phyloP scores from a whole-genome alignment of 2,329 filamentous ascomycete species.

The Xylaria sp. region DNA sequence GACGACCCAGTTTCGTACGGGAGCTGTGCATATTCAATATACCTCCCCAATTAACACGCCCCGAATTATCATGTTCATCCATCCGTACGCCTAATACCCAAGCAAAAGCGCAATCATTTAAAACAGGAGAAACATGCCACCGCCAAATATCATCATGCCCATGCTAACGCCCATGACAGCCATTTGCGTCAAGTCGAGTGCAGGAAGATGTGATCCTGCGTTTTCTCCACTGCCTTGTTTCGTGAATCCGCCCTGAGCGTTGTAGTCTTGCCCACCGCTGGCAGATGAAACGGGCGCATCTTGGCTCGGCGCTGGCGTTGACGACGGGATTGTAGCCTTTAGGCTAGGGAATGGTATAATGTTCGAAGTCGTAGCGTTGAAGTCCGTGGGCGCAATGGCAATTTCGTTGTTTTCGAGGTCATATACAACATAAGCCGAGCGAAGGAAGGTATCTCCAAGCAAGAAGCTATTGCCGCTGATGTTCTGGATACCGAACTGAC shows the following conservation, averaged over 20 bases:
- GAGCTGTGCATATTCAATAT: background rate
- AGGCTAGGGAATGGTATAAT: conserved; percentile 57
- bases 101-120: conserved; percentile 17
- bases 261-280: conserved; percentile 39
- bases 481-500: conserved; percentile 64
- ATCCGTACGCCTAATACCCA: conserved; percentile 11
- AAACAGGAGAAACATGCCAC: conserved; percentile 41
- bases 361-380: conserved; percentile 58
- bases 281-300: conserved; percentile 31
- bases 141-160: conserved; percentile 42
- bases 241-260: conserved; percentile 46
- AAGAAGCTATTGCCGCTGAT: conserved; percentile 50
- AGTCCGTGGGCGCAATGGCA: conserved; percentile 59
- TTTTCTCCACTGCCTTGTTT: conserved; percentile 14
- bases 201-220: conserved; percentile 25
- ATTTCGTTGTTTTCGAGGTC: conserved; percentile 64
- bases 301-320: conserved; percentile 51
- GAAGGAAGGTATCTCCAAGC: conserved; percentile 63
- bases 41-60: background rate
- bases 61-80: conserved; percentile 1
- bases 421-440: conserved; percentile 66
- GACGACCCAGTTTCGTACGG: background rate
- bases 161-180: conserved; percentile 40
- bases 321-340: conserved; percentile 56
- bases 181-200: conserved; percentile 34